Conservation (phyloP, 2,329 filamentous ascomycete genomes). For the Fusarium nurragi region DNA sequence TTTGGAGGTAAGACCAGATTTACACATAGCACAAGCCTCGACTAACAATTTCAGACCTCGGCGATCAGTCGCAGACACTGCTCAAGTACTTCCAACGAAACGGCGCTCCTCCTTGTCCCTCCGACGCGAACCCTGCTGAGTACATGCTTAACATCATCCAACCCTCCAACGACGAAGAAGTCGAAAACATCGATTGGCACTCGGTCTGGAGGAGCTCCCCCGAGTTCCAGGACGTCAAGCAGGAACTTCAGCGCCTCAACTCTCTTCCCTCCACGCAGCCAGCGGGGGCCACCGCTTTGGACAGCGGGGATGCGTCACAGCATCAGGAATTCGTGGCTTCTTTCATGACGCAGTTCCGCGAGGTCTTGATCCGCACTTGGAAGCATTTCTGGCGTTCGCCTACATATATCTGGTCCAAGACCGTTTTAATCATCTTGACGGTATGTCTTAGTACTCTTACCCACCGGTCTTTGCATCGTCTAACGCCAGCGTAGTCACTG, state of each 20-base stretch:
- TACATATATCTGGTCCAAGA: constrained; percentile 69
- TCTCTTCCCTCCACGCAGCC: background rate
- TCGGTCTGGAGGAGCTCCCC: constrained; percentile 49
- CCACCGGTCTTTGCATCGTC: rapidly evolving
- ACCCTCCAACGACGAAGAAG: constrained; percentile 31
- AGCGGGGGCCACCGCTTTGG: background rate
- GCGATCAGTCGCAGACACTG: constrained; percentile 57
- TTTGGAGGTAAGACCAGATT: constrained; percentile 59
- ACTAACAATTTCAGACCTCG: constrained; percentile 33
- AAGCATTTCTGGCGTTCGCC: constrained; percentile 54
- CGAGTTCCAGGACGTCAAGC: constrained; percentile 48
- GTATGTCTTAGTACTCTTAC: constrained; percentile 23
- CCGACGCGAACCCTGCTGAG: constrained; percentile 71
- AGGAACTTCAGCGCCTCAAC: constrained; percentile 36
- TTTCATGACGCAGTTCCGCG: constrained; percentile 46
- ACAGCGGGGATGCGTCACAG: constrained; percentile 24
- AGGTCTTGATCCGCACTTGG: constrained; percentile 51
- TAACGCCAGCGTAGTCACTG: constrained; percentile 48
- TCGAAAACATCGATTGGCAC: constrained; percentile 60
- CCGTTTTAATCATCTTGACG: constrained; percentile 41
- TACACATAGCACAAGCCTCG: rapidly evolving
- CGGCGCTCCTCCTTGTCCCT: constrained; percentile 63
- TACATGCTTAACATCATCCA: constrained; percentile 66
- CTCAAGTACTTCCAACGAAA: constrained; percentile 69
- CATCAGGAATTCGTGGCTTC: constrained; percentile 48